Evolutionary conservation across 1,139 yeast genomes (phyloP), one percentile per base, ranked within the genome.

Genomic region (Yamadazyma conglobata): DNA sequence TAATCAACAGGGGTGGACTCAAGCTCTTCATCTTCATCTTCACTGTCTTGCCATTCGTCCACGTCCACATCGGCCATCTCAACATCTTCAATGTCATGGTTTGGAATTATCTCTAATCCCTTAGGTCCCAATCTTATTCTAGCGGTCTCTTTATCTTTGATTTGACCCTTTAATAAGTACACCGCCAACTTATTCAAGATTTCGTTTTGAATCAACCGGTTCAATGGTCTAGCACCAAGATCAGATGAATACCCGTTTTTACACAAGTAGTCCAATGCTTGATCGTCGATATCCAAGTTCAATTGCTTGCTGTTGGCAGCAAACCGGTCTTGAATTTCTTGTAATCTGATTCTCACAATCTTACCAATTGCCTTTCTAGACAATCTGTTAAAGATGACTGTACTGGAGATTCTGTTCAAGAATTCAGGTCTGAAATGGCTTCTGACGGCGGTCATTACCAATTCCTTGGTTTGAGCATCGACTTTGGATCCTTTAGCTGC

Each of bases 401-500:
- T 88, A 16, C 94, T 85, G 3, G 95, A 81, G 43, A 91, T 88
- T 70, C 98, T 85, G 70, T 93, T 93, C 54, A 91, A 71, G 65
- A 93, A 91, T 60, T 93, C 99, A 5, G 99, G 98, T 58, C 96
- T 79, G 77, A 93, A 91, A 58, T 91, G 98, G 4, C 73, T 70
- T 48, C 83, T 76, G n/a, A 91, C 95, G 1, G 93, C 72, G 24
- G 68, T 72, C 94, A 89, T 79, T 6, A 91, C 97, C 43, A 74
- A 66, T 30, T 80, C 85, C 50, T 74, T 80, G 15, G 95, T 79
- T 28, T 71, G 69, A 6, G 70, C 72, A 31, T 79, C 78, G 31
- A 89, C 66, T 57, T 77, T 79, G 5, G 86, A 58, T 9, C 79
- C 74, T 39, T 74, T 73, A 27, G 87, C 70, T 5, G 81, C 73